These are phyloP conservation scores for Schwanniomyces occidentalis DNA, from an alignment of 805 yeast genomes.

Conservation along the genomic window DNA sequence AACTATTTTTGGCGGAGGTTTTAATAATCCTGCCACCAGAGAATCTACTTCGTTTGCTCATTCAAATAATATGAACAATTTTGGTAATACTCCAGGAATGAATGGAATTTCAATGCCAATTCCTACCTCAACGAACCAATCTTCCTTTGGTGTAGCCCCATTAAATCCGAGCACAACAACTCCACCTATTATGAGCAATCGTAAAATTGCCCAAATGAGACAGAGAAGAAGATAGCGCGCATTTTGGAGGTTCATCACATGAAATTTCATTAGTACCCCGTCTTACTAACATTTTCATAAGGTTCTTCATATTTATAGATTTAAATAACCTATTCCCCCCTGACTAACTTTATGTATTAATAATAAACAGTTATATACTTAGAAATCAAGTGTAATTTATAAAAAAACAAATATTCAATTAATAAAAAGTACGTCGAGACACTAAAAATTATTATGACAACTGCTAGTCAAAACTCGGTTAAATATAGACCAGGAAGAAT, in stretches of 20 bases:
- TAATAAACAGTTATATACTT: too few relatives aligned
- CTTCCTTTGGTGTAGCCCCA: conserved; percentile 7
- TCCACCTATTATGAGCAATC: conserved; percentile 20
- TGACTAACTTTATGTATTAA: too few relatives aligned
- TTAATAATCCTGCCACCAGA: background rate
- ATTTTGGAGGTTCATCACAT: background rate
- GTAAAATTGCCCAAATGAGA: conserved; percentile 37
- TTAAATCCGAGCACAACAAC: conserved; percentile 10
- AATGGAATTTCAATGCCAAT: conserved; percentile 3
- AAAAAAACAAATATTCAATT: too few relatives aligned
- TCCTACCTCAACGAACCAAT: too few relatives aligned
- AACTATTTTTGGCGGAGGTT: conserved; percentile 23
- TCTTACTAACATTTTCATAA: too few relatives aligned
- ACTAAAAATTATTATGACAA: conserved; percentile 1
- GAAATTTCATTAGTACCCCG: background rate
- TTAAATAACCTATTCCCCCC: too few relatives aligned
- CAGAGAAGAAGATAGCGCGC: conserved; percentile 24
- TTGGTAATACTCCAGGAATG: background rate
- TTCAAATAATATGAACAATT: background rate
- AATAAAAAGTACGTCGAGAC: too few relatives aligned
- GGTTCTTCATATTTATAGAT: too few relatives aligned
- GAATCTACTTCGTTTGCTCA: conserved; percentile 3
- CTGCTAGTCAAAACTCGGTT: background rate
- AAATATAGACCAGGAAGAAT: conserved; percentile 25
- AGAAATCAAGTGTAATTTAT: too few relatives aligned